These are phyloP conservation scores for Beauveria sp. DNA, from an alignment of 2,329 filamentous ascomycete species.

Conservation along the genomic window DNA sequence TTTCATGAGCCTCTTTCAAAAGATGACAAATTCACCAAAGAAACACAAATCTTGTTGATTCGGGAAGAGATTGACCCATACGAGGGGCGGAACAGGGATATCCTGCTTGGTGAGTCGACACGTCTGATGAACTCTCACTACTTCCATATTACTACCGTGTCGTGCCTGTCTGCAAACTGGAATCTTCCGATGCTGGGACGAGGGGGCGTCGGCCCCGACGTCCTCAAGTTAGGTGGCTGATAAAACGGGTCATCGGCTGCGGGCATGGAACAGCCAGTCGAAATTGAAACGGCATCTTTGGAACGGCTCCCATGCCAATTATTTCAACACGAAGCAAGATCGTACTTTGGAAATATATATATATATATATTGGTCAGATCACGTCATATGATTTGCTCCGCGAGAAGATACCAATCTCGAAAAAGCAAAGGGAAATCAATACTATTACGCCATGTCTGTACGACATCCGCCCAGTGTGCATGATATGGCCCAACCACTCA, in stretches of 20 bases:
- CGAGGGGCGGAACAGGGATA: background rate
- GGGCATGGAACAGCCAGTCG: background rate
- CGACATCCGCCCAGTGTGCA: no score
- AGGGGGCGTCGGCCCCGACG: background rate
- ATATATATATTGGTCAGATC: no score
- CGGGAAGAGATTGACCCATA: background rate
- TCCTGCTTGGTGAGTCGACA: background rate
- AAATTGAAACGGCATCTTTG: background rate
- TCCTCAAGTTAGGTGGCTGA: background rate
- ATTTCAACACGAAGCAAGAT: background rate
- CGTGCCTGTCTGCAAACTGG: background rate
- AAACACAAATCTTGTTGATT: background rate
- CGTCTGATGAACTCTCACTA: background rate
- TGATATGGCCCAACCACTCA: no score
- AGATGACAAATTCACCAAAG: background rate
- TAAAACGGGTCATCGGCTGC: background rate
- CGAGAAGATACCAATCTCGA: no score
- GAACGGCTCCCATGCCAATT: background rate
- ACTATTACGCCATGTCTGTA: no score
- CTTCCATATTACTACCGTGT: background rate
- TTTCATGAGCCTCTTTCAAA: background rate
- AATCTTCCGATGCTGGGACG: background rate
- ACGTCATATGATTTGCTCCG: no score
- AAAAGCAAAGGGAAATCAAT: no score
- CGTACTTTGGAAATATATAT: no score